phyloP scores from a whole-genome alignment of 163 green algal species.

The Scenedesmus sp. region DNA sequence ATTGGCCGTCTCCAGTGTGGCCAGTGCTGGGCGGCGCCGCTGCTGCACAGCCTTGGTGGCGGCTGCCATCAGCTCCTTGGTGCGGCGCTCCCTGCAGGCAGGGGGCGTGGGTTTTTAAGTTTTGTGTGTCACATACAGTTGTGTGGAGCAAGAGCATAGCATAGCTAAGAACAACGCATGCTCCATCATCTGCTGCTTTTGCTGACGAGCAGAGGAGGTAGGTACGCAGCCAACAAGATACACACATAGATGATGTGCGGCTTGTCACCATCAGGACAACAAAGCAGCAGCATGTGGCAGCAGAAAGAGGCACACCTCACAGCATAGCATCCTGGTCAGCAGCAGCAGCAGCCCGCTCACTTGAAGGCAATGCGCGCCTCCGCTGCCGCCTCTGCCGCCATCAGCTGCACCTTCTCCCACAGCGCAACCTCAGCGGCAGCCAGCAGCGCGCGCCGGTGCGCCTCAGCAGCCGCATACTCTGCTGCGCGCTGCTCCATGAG shows the following conservation, averaged over 20 bases:
- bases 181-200: no score
- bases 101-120: no score
- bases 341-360: conserved; percentile 19
- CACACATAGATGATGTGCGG: no score
- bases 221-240: no score
- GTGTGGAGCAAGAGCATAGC: no score
- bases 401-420: conserved; percentile 64
- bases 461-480: conserved; percentile 62
- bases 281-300: background rate
- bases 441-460: conserved; percentile 56
- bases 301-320: background rate
- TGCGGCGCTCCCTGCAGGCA: conserved; percentile 44
- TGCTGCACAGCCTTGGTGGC: conserved; percentile 58
- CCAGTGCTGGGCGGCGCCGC: conserved; percentile 61
- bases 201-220: no score
- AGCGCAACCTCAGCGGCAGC: conserved; percentile 76
- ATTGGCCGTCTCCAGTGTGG: conserved; percentile 51
- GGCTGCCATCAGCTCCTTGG: conserved; percentile 61
- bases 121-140: no score
- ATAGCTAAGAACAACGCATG: no score
- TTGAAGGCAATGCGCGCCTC: conserved; percentile 58
- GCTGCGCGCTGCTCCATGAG: conserved; percentile 67
- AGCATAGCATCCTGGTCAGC: background rate
- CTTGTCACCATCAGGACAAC: background rate
- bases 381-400: conserved; percentile 61